Evolutionary conservation across 1,284 basidiomycete genomes (phyloP), one percentile per base, ranked within the genome.

Genomic region (Trichosporon asahii): DNA sequence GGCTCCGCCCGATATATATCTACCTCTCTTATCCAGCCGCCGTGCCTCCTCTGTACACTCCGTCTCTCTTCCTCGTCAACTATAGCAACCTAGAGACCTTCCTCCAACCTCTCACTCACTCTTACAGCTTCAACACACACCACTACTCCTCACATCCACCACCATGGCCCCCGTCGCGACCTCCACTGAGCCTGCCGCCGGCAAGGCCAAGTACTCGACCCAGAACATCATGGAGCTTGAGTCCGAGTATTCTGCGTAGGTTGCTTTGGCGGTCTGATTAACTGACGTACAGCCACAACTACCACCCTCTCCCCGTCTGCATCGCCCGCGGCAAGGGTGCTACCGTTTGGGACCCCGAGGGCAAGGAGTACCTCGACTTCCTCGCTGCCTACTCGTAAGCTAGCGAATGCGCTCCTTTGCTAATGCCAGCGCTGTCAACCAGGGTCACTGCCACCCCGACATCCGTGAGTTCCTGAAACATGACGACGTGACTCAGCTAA

Each of bases 281-380:
- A 72, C 77, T 81, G 71, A 79, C 83, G 81, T 18, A 8, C 67
- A 79, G 79, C 2, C 84, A 85, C 87, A 98, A 95, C 86, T 98
- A 98, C 83, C 95, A 98, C 82, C 95, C 96, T 0, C 86, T 99
- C 11, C 95, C 95, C 31, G 89, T 98, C 73, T 95, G 98, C 68
- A 96, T 99, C 77, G 94, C 97, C 77, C 88, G 89, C 67, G 96
- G 91, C 25, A 87, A 89, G 74, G 96, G 96, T 66, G 93, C 93
- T 23, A 92, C 90, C 82, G 94, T 97, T 78, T 97, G 94, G 93
- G 95, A 98, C 82, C 94, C 93, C 14, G 95, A 98, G 86, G 94
- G 94, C 73, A 89, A 88, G 66, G 92, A 94, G 80, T 95, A 94
- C 83, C 93, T 95, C 73, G 93, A 95, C 80, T 98, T 98, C 93